Evolutionary conservation across 176 grass and related monocot genomes (phyloP), one percentile per base, ranked within the genome.

Genomic region (Eleusine indica): DNA sequence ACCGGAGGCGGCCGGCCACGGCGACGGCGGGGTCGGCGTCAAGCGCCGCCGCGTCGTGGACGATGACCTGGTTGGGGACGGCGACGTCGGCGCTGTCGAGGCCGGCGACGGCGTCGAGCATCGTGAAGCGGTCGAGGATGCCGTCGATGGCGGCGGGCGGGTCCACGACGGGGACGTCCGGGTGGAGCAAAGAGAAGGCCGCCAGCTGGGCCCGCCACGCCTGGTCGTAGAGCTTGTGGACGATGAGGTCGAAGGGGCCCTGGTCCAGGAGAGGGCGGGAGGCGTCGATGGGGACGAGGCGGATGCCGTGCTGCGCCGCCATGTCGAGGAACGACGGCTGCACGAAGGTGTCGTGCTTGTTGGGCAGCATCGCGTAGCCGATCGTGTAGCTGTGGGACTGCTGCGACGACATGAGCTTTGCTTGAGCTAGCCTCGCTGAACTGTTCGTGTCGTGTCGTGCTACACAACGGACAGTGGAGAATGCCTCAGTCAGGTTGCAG

Each of bases 91-190:
- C 49, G 61, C 68, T 69, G 75, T 76, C 19, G 39, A 94, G 78
- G 16, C 70, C 90, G 46, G 86, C 56, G 17, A 92, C 88, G 54
- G 72, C 80, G 74, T 92, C 86, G 73, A 97, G 91, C 94, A 97
- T 94, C 81, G 92, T 86, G 65, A 86, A 78, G 75, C 94, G 91
- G 77, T 97, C 89, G 60, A 89, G 94, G 77, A 97, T 81, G 91
- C 90, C 83, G 48, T 89, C 91, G 85, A 97, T 88, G 29, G 89
- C 82, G 71, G 76, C 91, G 4, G 79, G 91, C 17, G 74, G 78
- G 68, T 97, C 94, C 51, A 97, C 65, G 60, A 97, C 47, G 37
- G 84, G 87, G 57, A 95, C 76, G 5, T 29, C 56, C 0, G 93
- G 93, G 77, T 92, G 62, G 28, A 40, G 56, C n/a, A 88, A 63